Base-by-base conservation (phyloP, 1,139 yeast genomes). In the Kodamaea anthophila region DNA sequence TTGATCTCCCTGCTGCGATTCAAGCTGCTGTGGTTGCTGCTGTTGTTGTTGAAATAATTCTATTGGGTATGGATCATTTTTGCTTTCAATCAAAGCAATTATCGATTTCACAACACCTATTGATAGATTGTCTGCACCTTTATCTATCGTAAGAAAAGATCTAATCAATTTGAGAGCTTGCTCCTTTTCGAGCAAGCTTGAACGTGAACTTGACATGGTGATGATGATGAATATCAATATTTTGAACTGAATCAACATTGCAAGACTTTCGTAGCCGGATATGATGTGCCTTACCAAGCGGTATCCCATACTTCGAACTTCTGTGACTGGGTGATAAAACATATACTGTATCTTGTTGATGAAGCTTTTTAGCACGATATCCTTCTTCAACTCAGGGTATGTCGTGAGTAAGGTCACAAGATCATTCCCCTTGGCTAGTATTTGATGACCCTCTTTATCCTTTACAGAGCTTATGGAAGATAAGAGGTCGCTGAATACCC, bases 91-190 rank as follows among this genome's bases (percentile, higher is more conserved):
- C 9, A 86, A 63, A 2, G 91, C 72, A 2, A 85, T 76, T 5
- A 91, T 45, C 1, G 94, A 78, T 35, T 87, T 76, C 1, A 84
- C 62, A 4, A 84, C 69, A 0, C 94, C 86, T 19, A 73, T 62
- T 2, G 81, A 71, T 9, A 87, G 49, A 38, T 70, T 69, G 15
- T 65, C 60, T 4, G 70, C 57, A 0, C 88, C 88, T 21, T 60
- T 65, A 2, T 73, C 74, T 2, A 76, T 62, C 23, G 69, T 76
- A 8, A 83, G 48, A 37, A 83, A 75, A 25, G 68, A 60, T 19
- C 96, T 64, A 1, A 86, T 55, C 18, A 88, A 59, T 44, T 80
- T 82, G 21, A 91, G 46, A 0, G 95, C 94, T 46, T 88, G 88
- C 26, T 78, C 77, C 39, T 91, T 70, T 46, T 88, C 96, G 4